Evolutionary conservation across 2,329 filamentous ascomycete species (phyloP).

Genomic region (Cyphellophora europaea): DNA sequence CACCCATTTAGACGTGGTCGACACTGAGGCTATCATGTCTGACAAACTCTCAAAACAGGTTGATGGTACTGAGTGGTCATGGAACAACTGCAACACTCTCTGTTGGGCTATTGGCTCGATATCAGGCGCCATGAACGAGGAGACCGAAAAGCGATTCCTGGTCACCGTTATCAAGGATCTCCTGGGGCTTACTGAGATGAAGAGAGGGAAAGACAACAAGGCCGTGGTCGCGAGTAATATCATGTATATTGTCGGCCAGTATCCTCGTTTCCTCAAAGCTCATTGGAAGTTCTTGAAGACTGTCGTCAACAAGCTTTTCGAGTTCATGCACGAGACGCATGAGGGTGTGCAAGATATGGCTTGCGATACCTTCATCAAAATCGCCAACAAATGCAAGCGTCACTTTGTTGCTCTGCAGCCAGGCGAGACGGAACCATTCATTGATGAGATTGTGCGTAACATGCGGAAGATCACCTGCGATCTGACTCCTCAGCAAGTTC

Average conservation of each 20-base stretch:
- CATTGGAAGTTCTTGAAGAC: slow-evolving; percentile 99
- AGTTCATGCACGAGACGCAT: slow-evolving; percentile 99
- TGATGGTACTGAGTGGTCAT: slow-evolving; percentile 94
- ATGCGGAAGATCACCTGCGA: slow-evolving; percentile 95
- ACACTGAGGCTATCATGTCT: slow-evolving; percentile 98
- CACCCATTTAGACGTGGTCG: slow-evolving; percentile 92
- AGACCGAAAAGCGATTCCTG: slow-evolving; percentile 96
- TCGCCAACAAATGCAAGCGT: slow-evolving; percentile 92
- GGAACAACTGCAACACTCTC: slow-evolving; percentile 98
- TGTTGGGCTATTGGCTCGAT: slow-evolving; percentile 99
- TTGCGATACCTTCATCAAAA: slow-evolving; percentile 99
- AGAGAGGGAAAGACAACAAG: slow-evolving; percentile 98
- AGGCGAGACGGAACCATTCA: slow-evolving; percentile 90
- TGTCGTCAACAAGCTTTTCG: slow-evolving; percentile 97
- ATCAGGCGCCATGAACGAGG: slow-evolving; percentile 97
- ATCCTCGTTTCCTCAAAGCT: slow-evolving; percentile 94
- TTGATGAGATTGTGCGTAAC: slow-evolving; percentile 94
- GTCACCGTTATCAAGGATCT: slow-evolving; percentile 99
- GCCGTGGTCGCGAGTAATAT: slow-evolving; percentile 98
- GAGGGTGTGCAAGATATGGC: slow-evolving; percentile 99
- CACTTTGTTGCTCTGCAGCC: slow-evolving; percentile 96
- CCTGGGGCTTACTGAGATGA: slow-evolving; percentile 95
- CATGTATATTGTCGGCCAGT: slow-evolving; percentile 99
- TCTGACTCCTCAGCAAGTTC: slow-evolving; percentile 89
- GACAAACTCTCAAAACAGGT: slow-evolving; percentile 95